A percentile compares a stretch with the other conserved stretches of the same genome.
Conservation (phyloP, 495 filamentous ascomycete species). For the Usnea hakonensis region DNA sequence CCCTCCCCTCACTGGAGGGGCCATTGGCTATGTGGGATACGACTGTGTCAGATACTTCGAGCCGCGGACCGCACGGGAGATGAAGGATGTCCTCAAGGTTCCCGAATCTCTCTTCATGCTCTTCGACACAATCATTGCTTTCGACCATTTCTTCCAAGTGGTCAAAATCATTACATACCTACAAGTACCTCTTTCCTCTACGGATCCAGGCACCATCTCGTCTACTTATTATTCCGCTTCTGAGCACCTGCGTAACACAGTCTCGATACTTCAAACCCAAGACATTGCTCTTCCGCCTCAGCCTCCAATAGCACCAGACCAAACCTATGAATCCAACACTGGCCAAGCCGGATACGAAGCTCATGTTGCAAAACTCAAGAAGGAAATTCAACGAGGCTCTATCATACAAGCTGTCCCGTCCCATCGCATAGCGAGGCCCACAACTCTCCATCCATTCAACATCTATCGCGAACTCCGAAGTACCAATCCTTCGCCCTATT, state of each 20-base stretch:
- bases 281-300: constrained; percentile 73
- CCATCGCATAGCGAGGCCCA: constrained; percentile 83
- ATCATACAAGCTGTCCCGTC: constrained; percentile 97
- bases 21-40: constrained; percentile 93
- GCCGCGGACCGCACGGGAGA: constrained; percentile 75
- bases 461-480: constrained; percentile 94
- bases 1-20: constrained; percentile 81
- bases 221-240: constrained; percentile 58
- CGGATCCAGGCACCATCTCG: constrained; percentile 43
- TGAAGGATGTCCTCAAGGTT: constrained; percentile 80
- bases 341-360: constrained; percentile 78
- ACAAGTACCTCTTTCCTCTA: constrained; percentile 49
- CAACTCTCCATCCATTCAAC: constrained; percentile 90
- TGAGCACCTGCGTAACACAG: constrained; percentile 52
- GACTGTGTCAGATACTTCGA: constrained; percentile 98
- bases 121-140: constrained; percentile 89
- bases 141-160: constrained; percentile 88
- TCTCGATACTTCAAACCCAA: constrained; percentile 59
- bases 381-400: constrained; percentile 82
- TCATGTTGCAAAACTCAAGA: constrained; percentile 73
- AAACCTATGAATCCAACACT: constrained; percentile 89
- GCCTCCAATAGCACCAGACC: constrained; percentile 58
- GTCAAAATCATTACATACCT: constrained; percentile 92
- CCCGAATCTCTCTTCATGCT: constrained; percentile 97
- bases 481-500: constrained; percentile 91